These are phyloP conservation scores for Narthecium ossifragum DNA, from an alignment of 106 monocot genomes.

Conservation along the genomic window DNA sequence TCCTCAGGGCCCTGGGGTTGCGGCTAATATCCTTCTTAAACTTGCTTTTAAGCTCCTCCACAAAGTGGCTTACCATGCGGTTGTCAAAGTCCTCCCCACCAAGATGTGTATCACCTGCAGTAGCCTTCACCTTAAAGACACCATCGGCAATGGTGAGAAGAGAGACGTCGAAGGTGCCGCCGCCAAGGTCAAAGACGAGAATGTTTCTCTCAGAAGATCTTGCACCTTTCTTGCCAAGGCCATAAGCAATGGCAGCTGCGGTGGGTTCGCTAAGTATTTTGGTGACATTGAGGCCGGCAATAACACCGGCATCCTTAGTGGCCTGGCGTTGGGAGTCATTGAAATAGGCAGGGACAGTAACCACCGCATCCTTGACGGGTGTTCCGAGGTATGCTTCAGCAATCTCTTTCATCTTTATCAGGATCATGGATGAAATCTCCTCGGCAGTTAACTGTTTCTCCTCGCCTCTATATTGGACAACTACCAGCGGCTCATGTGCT, in stretches of 20 bases:
- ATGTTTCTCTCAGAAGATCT: constrained; percentile 36
- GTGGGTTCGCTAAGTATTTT: no score
- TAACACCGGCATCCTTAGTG: constrained; percentile 39
- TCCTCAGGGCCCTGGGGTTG: constrained; percentile 25
- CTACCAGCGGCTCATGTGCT: constrained; percentile 33
- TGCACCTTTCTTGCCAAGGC: constrained; percentile 42
- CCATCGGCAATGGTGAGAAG: constrained; percentile 45
- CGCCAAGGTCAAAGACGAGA: no score
- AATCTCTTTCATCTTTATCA: constrained; percentile 32
- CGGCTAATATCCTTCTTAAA: constrained; percentile 43
- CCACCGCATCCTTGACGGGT: constrained; percentile 27
- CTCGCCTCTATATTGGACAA: constrained; percentile 29
- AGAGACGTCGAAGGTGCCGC: constrained; percentile 46
- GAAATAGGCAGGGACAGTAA: constrained; percentile 37
- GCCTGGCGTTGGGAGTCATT: constrained; percentile 31
- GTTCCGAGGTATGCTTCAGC: constrained; percentile 33
- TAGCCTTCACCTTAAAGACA: constrained; percentile 40
- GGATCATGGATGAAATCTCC: constrained; percentile 41
- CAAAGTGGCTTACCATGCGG: constrained; percentile 37
- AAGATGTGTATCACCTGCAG: no score
- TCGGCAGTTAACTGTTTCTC: constrained; percentile 36
- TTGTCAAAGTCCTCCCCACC: constrained; percentile 40
- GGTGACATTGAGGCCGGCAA: constrained; percentile 39
- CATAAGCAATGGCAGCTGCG: no score
- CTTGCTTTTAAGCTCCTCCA: constrained; percentile 41